phyloP scores from a whole-genome alignment of 2,329 filamentous ascomycete genomes.

The Cercospora berteroae region DNA sequence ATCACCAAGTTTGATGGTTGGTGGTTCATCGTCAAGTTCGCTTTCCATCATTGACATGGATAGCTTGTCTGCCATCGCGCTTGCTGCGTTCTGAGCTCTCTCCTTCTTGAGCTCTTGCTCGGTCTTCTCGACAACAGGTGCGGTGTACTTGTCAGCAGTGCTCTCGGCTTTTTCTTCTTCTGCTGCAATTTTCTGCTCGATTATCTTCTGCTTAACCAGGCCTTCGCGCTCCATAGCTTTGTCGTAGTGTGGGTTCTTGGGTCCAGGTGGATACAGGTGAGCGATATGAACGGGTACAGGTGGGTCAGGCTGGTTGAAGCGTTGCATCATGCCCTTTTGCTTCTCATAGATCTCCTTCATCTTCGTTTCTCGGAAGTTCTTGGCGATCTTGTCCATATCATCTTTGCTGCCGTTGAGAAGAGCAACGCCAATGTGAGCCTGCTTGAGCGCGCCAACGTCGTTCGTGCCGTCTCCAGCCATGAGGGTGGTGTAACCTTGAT shows the following conservation, averaged over 20 bases:
- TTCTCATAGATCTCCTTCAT: slow-evolving; percentile 99
- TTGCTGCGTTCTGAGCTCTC: slow-evolving; percentile 67
- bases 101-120: slow-evolving; percentile 54
- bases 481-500: slow-evolving; percentile 94
- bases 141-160: slow-evolving; percentile 28
- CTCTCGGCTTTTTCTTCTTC: slow-evolving; percentile 41
- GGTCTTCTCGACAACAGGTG: slow-evolving; percentile 33
- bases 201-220: slow-evolving; percentile 67
- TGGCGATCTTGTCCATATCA: slow-evolving; percentile 85
- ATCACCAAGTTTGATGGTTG: slow-evolving; percentile 94
- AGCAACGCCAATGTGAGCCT: slow-evolving; percentile 94
- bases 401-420: slow-evolving; percentile 92
- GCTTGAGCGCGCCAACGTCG: slow-evolving; percentile 95
- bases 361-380: slow-evolving; percentile 89
- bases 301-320: slow-evolving; percentile 92
- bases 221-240: slow-evolving; percentile 88
- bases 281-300: slow-evolving; percentile 90
- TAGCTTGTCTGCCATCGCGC: slow-evolving; percentile 80
- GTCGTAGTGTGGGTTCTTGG: slow-evolving; percentile 87
- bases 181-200: slow-evolving; percentile 47
- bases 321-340: slow-evolving; percentile 83
- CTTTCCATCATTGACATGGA: slow-evolving; percentile 84
- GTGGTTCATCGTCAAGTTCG: slow-evolving; percentile 84
- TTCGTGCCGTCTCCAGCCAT: slow-evolving; percentile 99
- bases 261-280: slow-evolving; percentile 88